Percentiles rank a stretch among this genome's conserved stretches.
Evolutionary conservation across 148 eudicot genomes (phyloP).

Genomic region (Vaccinium corymbosum): DNA sequence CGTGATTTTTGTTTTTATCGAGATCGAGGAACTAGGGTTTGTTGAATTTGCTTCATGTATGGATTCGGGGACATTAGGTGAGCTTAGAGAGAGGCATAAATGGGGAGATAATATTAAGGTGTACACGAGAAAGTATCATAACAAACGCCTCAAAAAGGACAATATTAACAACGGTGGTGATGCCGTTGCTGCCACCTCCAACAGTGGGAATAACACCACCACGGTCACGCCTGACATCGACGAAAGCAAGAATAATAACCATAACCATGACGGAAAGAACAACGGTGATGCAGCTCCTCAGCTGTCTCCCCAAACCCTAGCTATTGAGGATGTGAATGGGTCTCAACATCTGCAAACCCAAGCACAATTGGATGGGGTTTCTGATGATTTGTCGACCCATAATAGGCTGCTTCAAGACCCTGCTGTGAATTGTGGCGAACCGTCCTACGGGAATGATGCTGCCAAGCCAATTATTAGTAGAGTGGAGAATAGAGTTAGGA

Average conservation of each 20-base stretch:
- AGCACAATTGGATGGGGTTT: slow-evolving; percentile 19
- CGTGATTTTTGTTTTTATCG: neutral
- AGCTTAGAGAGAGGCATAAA: slow-evolving; percentile 23
- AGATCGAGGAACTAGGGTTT: slow-evolving; percentile 21
- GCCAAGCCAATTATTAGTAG: slow-evolving; percentile 36
- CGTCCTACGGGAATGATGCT: slow-evolving; percentile 33
- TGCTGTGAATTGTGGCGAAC: slow-evolving; percentile 5
- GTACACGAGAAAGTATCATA: slow-evolving; percentile 27
- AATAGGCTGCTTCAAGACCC: slow-evolving; percentile 1
- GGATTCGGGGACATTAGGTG: slow-evolving; percentile 39
- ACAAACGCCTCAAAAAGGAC: slow-evolving; percentile 9
- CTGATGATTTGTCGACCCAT: slow-evolving; percentile 32
- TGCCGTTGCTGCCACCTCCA: neutral
- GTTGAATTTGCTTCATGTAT: slow-evolving; percentile 26
- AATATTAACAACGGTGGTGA: neutral
- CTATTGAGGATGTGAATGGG: slow-evolving; percentile 22
- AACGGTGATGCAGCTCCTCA: slow-evolving; percentile 10
- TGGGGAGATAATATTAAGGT: slow-evolving; percentile 37
- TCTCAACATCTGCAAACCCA: slow-evolving; percentile 23
- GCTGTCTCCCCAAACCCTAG: slow-evolving; percentile 4
- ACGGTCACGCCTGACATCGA: neutral
- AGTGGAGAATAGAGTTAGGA: slow-evolving; percentile 63
- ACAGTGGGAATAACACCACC: neutral
- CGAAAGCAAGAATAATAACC: neutral
- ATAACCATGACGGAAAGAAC: neutral